Conservation (phyloP, 352 stramenopile genomes). For the Phytophthora ohioensis region DNA sequence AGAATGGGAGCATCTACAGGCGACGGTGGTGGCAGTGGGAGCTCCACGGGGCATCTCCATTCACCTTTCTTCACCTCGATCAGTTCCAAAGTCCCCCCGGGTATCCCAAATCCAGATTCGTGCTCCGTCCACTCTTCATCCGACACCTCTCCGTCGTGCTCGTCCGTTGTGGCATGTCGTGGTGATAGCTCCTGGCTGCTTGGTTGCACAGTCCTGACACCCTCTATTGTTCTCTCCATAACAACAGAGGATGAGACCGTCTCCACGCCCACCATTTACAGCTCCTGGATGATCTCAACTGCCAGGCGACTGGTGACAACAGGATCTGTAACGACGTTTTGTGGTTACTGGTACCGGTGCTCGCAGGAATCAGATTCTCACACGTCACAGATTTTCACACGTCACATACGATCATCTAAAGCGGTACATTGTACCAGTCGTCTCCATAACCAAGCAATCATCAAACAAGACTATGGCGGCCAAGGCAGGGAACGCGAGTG, state of each 20-base stretch:
- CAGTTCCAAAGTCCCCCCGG: conserved; percentile 34
- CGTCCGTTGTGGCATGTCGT: neutral
- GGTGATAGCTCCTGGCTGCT: neutral
- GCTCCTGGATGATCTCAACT: neutral
- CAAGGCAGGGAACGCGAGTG: conserved; percentile 68
- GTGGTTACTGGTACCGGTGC: neutral
- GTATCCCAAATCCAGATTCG: conserved; percentile 34
- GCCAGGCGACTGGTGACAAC: neutral
- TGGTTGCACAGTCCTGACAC: neutral
- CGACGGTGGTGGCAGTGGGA: conserved; percentile 36
- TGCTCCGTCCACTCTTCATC: conserved; percentile 18
- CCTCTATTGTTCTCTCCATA: neutral
- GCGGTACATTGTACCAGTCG: neutral
- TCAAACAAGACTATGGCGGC: conserved; percentile 49
- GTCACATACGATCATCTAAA: neutral
- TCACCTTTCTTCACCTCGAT: conserved; percentile 25
- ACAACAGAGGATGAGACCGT: neutral
- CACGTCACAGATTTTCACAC: neutral
- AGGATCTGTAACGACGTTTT: conserved; percentile 5
- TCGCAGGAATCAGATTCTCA: no score
- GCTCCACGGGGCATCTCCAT: conserved; percentile 25
- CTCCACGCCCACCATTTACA: conserved; percentile 1
- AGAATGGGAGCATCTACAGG: conserved; percentile 42
- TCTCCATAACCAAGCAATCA: conserved; percentile 27
- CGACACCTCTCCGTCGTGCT: conserved; percentile 5